Evolutionary conservation across 1,139 yeast genomes (phyloP).

Genomic region (Candida labiduridarum): DNA sequence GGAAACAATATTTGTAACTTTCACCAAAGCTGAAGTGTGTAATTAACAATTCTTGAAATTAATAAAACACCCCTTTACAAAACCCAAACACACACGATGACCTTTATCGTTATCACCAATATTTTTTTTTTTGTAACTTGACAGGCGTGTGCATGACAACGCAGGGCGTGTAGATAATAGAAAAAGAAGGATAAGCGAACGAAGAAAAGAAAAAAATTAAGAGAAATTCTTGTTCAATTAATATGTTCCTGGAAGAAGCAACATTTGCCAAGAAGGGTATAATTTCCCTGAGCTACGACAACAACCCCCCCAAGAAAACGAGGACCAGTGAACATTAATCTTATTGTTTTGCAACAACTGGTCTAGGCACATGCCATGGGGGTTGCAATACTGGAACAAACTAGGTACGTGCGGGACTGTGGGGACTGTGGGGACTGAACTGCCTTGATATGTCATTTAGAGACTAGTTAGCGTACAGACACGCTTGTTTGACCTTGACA

Average conservation of each 20-base stretch:
- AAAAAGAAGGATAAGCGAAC: neutral
- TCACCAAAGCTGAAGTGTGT: too few relatives aligned
- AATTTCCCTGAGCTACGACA: neutral
- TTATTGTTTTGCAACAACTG: neutral
- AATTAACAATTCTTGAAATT: too few relatives aligned
- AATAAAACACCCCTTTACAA: too few relatives aligned
- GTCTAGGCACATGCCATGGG: too few relatives aligned
- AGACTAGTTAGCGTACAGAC: too few relatives aligned
- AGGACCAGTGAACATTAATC: neutral
- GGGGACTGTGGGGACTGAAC: too few relatives aligned
- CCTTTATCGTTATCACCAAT: neutral
- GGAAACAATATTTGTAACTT: neutral
- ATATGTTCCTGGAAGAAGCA: neutral
- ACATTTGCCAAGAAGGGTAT: neutral
- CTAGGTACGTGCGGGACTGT: too few relatives aligned
- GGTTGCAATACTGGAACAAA: neutral
- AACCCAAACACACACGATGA: neutral
- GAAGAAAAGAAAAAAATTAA: neutral
- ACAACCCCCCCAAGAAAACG: neutral
- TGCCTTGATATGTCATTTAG: too few relatives aligned
- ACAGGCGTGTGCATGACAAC: conserved; percentile 1
- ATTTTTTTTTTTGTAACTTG: too few relatives aligned
- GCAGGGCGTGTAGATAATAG: neutral
- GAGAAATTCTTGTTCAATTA: neutral
- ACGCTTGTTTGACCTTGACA: too few relatives aligned